Evolutionary conservation across 805 yeast species (phyloP), one percentile per base, ranked within the genome.

Genomic region (Sugiyamaella floridensis): DNA sequence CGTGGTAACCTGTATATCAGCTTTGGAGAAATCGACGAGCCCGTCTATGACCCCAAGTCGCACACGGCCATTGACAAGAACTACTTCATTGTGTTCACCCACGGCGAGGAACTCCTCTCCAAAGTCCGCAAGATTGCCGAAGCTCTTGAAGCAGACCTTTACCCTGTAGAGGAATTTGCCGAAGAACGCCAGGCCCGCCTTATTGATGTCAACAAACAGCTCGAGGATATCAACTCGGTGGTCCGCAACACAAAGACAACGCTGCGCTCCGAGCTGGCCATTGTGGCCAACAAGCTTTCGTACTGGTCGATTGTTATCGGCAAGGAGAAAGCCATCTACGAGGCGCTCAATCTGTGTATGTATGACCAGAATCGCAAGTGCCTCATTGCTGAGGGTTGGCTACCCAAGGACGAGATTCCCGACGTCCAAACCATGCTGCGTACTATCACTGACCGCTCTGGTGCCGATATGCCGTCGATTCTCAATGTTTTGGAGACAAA

Each of bases 311-410:
- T 78, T 6, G 72, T 76, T 19, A 71, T 83, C 29, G 81, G 81
- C 53, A 81, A 89, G 67, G 99, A 93, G 68, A 87, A 87, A 66
- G 84, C 89, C 12, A 83, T 90, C 14, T 89, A 85, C 68, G 76
- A 83, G 34, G 78, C 89, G 0, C 75, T 93, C 74, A 89, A 89
- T 69, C 75, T 79, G 62, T 82, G 89, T 67, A 88, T 86, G 64
- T 85, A 83, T 67, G 95, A 86, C 64, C 87, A 80, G 58, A 73
- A 84, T n/a, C 82, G 96, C 71, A 81, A 86, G 67, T 86, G 96
- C 40, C 74, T 93, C 55, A 80, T 92, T 47, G 96, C 95, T 18
- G 98, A 95, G 73, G 99, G 98, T 32, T 93, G 99, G 99, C 74
- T 88, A 18, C 98, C 99, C 41, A 76, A 83, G 18, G 81, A 80